Base-by-base conservation (phyloP, 164 flowering plant genomes). In the Aristolochia californica region DNA sequence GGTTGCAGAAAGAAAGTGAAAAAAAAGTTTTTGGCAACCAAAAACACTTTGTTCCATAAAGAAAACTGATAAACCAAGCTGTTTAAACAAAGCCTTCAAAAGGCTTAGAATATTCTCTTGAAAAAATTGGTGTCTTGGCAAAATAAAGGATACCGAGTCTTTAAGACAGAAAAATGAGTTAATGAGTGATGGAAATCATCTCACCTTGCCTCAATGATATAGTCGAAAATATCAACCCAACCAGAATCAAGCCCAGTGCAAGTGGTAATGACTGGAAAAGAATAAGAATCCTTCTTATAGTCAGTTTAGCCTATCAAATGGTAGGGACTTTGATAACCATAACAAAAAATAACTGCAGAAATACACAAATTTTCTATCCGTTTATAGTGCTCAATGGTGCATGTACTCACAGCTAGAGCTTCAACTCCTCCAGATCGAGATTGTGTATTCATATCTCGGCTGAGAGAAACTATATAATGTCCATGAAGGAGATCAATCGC, bases 401-500 rank as follows among this genome's bases (percentile, higher is more conserved):
- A 23, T 23, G 43, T 10, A 83, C 98, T 85, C 70, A 93, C 99
- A 59, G 91, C 89, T 53, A 82, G 20, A 68, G 85, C 74, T 75
- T 89, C 97, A 59, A 85, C 69, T 48, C 88, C 80, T 56, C 74
- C 70, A 53, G 58, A 70, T 57, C 71, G 76, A n/a, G 83, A 43
- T 66, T 80, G 62, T n/a, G 84, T 75, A 38, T 73, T 65, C 84
- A 72, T 64, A 60, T 78, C 93, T 52, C 96, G 86, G 62, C 73
- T 77, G 28, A 84, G 82, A 57, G 90, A 77, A 27, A 80, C 78
- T 65, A 87, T 89, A 68, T 75, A 93, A 62, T 85, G 90, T 65
- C 99, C 99, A 71, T 93, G 97, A 53, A 93, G 64, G 38, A 93
- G 82, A 79, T 93, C 99, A 73, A 85, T 93, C n/a, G 97, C 94